Evolutionary conservation across 495 filamentous ascomycete genomes (phyloP), one percentile per base, ranked within the genome.

Genomic region (Trichoderma virens): DNA sequence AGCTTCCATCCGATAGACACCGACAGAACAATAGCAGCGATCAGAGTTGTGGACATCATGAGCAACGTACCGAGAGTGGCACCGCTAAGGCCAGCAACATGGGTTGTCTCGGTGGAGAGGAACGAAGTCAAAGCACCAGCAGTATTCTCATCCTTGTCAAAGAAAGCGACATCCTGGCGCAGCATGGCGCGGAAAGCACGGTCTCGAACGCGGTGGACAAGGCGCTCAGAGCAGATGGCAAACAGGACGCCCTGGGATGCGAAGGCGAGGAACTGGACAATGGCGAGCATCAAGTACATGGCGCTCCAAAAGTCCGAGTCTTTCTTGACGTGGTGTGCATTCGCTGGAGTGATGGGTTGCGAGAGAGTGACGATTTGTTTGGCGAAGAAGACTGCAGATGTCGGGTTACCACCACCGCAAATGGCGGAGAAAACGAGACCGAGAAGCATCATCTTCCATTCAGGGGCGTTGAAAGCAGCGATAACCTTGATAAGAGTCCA

Each of bases 211-310:
- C 92, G 86, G 68, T 87, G 86, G 62, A 95, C 82, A 30, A 94
- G 79, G 35, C 82, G 77, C 73, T 93, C 90, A 2, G 88, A 90
- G 74, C 87, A 88, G 65, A 83, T 83, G 1, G 87, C 90, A 64
- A 93, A 90, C 5, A 61, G 23, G 31, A 85, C 63, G 43, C 89
- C 90, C 64, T 90, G 86, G 38, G 67, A 69, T 32, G 78, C 75
- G 68, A 86, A 86, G 6, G 39, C 31, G 47, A 93, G 70, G 65
- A 96, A 86, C 70, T 89, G 85, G 32, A 86, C 82, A 56, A 96
- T 72, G 18, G 89, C 94, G n/a, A 97, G 83, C 83, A 97, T 92
- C 27, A 98, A 82, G 73, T 94, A 98, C 92, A 98, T 97, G 64
- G 87, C 73, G 39, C 84, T 86, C 93, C 94, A 98, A 74, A 97